phyloP scores from a whole-genome alignment of 2,329 filamentous ascomycete species.

The Botryotinia narcissicola region DNA sequence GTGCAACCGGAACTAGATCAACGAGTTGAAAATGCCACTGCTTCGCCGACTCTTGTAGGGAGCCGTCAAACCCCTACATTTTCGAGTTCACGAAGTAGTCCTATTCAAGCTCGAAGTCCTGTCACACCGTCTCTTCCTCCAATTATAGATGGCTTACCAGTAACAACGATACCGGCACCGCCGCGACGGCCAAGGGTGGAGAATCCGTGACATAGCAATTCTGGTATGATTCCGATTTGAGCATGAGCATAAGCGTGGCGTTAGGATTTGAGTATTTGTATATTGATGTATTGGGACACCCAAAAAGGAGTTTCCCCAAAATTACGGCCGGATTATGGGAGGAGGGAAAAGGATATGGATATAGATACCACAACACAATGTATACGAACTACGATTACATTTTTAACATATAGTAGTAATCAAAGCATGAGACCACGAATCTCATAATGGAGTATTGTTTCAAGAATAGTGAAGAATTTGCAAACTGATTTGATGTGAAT shows the following conservation, averaged over 20 bases:
- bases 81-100: slow-evolving; percentile 26
- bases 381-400: neutral
- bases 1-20: slow-evolving; percentile 25
- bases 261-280: slow-evolving; percentile 11
- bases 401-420: slow-evolving; percentile 13
- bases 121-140: slow-evolving; percentile 21
- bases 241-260: slow-evolving; percentile 21
- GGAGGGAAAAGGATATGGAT: slow-evolving; percentile 10
- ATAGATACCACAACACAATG: slow-evolving; percentile 12
- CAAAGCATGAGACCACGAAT: neutral
- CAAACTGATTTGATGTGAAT: neutral
- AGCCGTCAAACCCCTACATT: neutral
- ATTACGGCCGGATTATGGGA: neutral
- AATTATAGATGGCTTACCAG: slow-evolving; percentile 28
- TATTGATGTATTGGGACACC: slow-evolving; percentile 6
- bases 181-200: slow-evolving; percentile 27
- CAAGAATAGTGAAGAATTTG: slow-evolving; percentile 1
- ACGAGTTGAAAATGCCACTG: neutral
- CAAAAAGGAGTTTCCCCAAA: neutral
- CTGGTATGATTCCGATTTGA: slow-evolving; percentile 19
- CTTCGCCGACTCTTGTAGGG: neutral
- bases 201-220: neutral
- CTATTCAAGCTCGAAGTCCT: slow-evolving; percentile 22
- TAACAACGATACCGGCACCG: slow-evolving; percentile 36
- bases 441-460: neutral